Conservation (phyloP, 2,329 filamentous ascomycete genomes). For the Trichoderma citrinoviride region DNA sequence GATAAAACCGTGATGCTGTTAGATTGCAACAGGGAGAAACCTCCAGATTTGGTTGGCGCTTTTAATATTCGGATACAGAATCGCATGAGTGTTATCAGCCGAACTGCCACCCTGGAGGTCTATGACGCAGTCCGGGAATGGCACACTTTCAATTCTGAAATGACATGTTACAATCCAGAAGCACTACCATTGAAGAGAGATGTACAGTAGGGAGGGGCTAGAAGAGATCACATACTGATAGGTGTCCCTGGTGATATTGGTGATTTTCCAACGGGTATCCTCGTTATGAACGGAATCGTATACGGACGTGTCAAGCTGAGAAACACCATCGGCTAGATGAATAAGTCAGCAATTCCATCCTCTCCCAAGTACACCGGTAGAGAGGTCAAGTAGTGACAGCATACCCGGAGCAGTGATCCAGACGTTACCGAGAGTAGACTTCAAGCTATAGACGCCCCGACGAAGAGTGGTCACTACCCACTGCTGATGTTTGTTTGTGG, state of each 20-base stretch:
- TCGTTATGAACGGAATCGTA: slow-evolving; percentile 13
- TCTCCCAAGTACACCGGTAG: background rate
- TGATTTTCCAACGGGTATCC: slow-evolving; percentile 12
- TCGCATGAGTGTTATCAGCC: background rate
- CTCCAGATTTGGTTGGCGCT: slow-evolving; percentile 5
- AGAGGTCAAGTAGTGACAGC: background rate
- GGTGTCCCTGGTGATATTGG: background rate
- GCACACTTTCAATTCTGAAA: slow-evolving; percentile 5
- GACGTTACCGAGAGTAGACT: background rate
- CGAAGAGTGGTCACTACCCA: slow-evolving; percentile 12
- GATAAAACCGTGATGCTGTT: background rate
- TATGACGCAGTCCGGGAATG: background rate
- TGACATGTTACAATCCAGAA: background rate
- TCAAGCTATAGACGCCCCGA: background rate
- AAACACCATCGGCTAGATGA: background rate
- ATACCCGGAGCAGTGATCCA: slow-evolving; percentile 14
- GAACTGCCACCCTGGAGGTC: background rate
- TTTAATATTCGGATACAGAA: slow-evolving; percentile 1
- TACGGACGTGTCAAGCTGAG: slow-evolving; percentile 5
- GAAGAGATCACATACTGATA: background rate
- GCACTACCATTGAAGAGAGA: background rate
- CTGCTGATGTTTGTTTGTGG: background rate
- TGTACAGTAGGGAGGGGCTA: too few species aligned
- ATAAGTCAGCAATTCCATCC: background rate
- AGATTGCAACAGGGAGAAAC: background rate